Base-by-base conservation (phyloP, 2,329 filamentous ascomycete species). In the Fusarium sp. region DNA sequence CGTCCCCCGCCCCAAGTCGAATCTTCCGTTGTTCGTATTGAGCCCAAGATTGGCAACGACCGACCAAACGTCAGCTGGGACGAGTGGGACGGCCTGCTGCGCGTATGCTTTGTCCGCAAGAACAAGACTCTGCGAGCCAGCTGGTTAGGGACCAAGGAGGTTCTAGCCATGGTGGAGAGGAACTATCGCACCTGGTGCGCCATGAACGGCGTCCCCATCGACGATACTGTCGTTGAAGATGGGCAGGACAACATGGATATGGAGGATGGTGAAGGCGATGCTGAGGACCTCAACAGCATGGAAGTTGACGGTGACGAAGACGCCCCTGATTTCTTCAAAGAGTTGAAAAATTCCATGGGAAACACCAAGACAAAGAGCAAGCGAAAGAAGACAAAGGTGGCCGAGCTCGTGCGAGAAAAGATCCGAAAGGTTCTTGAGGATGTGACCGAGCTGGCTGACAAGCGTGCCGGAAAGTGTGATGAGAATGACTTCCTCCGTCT, bases 131-230 rank as follows among this genome's bases (percentile, higher is more conserved):
- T 98, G 49, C 83, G 93, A 35, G 89, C 92, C 6, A 89, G 87
- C 59, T 96, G 93, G 78, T 80, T 96, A 47, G 90, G 90, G 14
- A 93, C 90, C 13, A 88, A 87, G 53, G 91, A 91, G 67, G 89
- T 97, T 2, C 82, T 97, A 72, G 84, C 86, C 52, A 88, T 97
- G 82, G 79, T 97, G 17, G 92, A 96, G 77, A 67, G 85, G 64
- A 98, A 98, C 76, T 98, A 96, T 77, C 83, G 91, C 61, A 90
- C 93, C 3, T 98, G 88, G 84, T 97, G 93, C 74, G 90, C 93
- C 33, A 88, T 96, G 76, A 91, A 96, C 71, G 88, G 93, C 70
- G 86, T 96, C 14, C 76, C 86, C 0, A 76, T 97, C 7, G 91
- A 96, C 54, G 92, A 94, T 57, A 84, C 83, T 4, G 61, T 82